A percentile compares a stretch with the other conserved stretches of the same genome.
Conservation (phyloP, 768 basidiomycete species). For the Russula sp. region DNA sequence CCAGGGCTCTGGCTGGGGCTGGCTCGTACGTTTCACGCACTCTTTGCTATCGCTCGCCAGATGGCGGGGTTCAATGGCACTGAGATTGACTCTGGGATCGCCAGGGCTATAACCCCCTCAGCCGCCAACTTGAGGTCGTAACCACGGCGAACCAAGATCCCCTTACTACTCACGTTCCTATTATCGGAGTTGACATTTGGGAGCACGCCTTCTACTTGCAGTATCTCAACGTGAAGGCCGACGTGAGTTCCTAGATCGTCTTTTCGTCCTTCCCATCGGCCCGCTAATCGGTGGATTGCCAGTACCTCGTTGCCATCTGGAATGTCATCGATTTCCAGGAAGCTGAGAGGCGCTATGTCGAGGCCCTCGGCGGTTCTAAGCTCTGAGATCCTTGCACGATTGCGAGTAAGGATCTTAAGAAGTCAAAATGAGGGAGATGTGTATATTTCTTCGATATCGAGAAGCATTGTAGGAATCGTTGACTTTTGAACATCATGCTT, state of each 20-base stretch:
- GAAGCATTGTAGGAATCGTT: background rate
- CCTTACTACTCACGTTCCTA: slow-evolving; percentile 61
- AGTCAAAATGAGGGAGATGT: background rate
- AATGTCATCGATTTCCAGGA: slow-evolving; percentile 65
- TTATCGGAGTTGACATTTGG: slow-evolving; percentile 94
- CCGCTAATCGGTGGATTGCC: background rate
- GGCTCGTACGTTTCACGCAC: slow-evolving; percentile 81
- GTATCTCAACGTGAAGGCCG: slow-evolving; percentile 90
- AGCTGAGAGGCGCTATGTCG: slow-evolving; percentile 57
- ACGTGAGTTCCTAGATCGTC: slow-evolving; percentile 47
- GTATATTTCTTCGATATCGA: background rate
- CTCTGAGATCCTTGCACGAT: slow-evolving; percentile 25
- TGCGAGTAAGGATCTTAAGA: background rate
- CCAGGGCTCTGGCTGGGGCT: slow-evolving; percentile 95
- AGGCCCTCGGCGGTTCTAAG: slow-evolving; percentile 34
- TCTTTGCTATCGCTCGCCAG: background rate
- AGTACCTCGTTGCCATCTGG: slow-evolving; percentile 79
- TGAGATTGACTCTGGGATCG: background rate
- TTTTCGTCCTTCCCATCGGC: background rate
- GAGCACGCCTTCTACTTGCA: slow-evolving; percentile 96
- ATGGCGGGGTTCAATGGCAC: background rate
- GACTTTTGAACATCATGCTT: background rate
- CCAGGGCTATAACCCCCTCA: slow-evolving; percentile 62
- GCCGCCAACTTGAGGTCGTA: slow-evolving; percentile 70
- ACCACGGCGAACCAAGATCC: slow-evolving; percentile 98